A percentile compares a stretch with the other conserved stretches of the same genome.
Conservation (phyloP, 73 alveolate species). For the Diophrys sp. region DNA sequence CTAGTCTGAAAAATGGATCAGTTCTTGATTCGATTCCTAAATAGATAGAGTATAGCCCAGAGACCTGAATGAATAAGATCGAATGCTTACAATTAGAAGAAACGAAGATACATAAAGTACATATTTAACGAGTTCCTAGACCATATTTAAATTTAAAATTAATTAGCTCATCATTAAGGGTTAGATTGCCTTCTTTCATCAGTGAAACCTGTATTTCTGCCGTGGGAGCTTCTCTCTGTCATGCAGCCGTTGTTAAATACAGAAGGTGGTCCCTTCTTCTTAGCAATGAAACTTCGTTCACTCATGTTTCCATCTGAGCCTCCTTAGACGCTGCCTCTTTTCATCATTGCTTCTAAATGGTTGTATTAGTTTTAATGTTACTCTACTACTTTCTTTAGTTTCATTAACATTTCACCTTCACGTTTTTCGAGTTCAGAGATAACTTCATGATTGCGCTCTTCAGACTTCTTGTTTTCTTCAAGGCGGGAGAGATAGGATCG, state of each 20-base stretch:
- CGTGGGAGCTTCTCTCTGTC: too few relatives aligned
- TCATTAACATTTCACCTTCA: background rate
- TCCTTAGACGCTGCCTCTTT: background rate
- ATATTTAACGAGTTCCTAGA: background rate
- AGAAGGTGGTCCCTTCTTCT: too few relatives aligned
- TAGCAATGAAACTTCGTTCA: too few relatives aligned
- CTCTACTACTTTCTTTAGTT: background rate
- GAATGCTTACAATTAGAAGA: background rate
- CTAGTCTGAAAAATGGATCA: background rate
- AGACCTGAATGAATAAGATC: too few relatives aligned
- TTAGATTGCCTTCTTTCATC: too few relatives aligned
- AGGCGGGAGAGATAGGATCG: background rate
- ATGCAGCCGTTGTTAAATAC: too few relatives aligned
- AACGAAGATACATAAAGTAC: background rate
- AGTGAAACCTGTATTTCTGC: too few relatives aligned
- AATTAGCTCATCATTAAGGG: too few relatives aligned
- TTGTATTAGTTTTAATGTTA: background rate
- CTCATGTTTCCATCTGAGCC: too few relatives aligned
- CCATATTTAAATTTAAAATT: too few relatives aligned
- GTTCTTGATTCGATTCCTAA: background rate
- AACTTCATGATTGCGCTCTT: background rate
- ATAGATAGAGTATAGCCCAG: background rate
- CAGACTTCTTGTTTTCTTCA: background rate
- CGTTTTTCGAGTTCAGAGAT: background rate
- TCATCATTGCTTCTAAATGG: background rate